Conservation (phyloP, 2,329 filamentous ascomycete species). For the Dothiorella sarmentorum region DNA sequence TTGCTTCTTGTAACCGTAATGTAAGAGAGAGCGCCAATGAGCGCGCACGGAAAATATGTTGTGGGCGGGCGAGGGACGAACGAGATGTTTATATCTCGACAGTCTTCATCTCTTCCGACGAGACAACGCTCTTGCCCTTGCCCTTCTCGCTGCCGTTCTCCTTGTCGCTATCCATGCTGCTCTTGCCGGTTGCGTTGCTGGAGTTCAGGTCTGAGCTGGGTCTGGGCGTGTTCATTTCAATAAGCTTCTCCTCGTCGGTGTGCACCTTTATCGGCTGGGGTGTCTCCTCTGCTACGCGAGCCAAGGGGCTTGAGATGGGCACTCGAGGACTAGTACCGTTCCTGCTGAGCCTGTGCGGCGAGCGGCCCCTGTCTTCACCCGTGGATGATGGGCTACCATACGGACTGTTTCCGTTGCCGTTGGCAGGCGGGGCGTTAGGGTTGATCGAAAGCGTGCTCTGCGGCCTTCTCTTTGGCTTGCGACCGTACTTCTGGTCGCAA, state of each 20-base stretch:
- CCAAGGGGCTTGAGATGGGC: constrained; percentile 68
- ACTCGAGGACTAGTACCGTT: constrained; percentile 63
- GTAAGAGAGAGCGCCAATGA: background rate
- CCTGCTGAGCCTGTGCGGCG: constrained; percentile 63
- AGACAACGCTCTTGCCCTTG: constrained; percentile 22
- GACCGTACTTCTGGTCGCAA: constrained; percentile 89
- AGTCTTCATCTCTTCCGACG: constrained; percentile 45
- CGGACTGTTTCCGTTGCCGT: constrained; percentile 46
- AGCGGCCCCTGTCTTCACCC: constrained; percentile 60
- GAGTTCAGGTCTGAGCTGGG: constrained; percentile 35
- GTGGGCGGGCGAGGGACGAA: background rate
- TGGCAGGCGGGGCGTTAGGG: constrained; percentile 47
- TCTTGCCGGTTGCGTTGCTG: constrained; percentile 25
- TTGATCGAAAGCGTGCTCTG: constrained; percentile 51
- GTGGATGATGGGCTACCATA: constrained; percentile 59
- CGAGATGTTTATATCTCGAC: constrained; percentile 42
- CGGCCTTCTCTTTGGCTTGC: constrained; percentile 51
- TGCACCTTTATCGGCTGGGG: constrained; percentile 38
- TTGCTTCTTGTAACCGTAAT: constrained; percentile 16
- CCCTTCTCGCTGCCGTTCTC: constrained; percentile 32
- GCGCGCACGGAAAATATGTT: background rate
- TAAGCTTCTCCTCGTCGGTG: constrained; percentile 41
- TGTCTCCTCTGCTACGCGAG: constrained; percentile 69
- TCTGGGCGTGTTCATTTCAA: constrained; percentile 41
- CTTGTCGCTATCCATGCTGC: constrained; percentile 38